phyloP scores from a whole-genome alignment of 2,329 filamentous ascomycete species.

The Cytospora schulzeri region DNA sequence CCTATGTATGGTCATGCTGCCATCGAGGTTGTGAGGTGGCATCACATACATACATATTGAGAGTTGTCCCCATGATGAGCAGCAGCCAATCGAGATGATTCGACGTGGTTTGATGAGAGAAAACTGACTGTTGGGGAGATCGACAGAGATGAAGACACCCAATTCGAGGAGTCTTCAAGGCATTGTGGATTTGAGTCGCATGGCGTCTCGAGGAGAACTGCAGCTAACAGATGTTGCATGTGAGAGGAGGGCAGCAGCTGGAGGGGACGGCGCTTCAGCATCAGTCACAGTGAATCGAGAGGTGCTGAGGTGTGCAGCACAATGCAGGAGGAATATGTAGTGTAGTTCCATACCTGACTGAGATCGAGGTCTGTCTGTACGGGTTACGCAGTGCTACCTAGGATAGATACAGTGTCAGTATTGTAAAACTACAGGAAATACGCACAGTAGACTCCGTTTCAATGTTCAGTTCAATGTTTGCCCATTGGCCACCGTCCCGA shows the following conservation, averaged over 20 bases:
- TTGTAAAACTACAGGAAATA: background rate
- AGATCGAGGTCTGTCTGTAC: background rate
- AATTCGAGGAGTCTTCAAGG: constrained; percentile 17
- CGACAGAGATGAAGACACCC: constrained; percentile 21
- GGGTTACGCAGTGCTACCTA: background rate
- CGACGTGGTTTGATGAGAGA: constrained; percentile 16
- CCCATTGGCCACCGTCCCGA: constrained; percentile 16
- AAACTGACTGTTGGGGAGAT: constrained; percentile 24
- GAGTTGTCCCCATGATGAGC: constrained; percentile 17
- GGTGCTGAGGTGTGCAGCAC: background rate
- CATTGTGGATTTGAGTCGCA: constrained; percentile 8
- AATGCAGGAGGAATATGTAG: constrained; percentile 16
- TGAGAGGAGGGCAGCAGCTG: background rate
- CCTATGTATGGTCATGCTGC: background rate
- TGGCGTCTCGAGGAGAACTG: constrained; percentile 13
- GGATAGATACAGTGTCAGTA: background rate
- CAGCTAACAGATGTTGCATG: constrained; percentile 17
- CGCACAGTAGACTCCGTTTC: constrained; percentile 17
- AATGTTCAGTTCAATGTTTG: background rate
- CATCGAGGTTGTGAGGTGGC: constrained; percentile 17
- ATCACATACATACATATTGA: background rate
- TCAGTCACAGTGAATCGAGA: background rate
- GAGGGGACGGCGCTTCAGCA: background rate
- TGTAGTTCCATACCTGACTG: constrained; percentile 3
- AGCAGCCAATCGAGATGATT: constrained; percentile 16